A percentile compares a stretch with the other conserved stretches of the same genome.
phyloP scores from a whole-genome alignment of 2,329 filamentous ascomycete species.

The Sporothrix euskadiensis region DNA sequence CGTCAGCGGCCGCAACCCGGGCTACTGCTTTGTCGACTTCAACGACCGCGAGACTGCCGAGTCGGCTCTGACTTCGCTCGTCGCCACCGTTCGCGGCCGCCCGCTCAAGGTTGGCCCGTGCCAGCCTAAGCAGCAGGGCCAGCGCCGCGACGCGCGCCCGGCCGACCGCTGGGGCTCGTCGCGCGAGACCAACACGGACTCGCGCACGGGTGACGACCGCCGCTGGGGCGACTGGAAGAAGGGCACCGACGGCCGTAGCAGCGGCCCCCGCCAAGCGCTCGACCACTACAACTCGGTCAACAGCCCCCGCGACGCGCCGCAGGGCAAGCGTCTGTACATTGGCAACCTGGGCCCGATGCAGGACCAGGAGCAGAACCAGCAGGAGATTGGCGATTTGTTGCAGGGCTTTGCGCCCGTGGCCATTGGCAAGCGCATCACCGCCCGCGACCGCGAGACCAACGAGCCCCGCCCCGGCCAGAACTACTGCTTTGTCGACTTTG shows the following conservation, averaged over 20 bases:
- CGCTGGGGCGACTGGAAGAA: slow-evolving; percentile 50
- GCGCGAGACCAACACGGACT: slow-evolving; percentile 27
- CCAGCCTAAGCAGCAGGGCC: slow-evolving; percentile 50
- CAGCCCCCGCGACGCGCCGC: slow-evolving; percentile 34
- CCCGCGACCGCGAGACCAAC: slow-evolving; percentile 55
- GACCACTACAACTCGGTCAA: slow-evolving; percentile 30
- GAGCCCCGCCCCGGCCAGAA: slow-evolving; percentile 55
- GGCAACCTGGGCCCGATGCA: slow-evolving; percentile 53
- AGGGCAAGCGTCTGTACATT: slow-evolving; percentile 50
- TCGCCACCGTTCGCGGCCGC: slow-evolving; percentile 56
- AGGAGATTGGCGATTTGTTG: slow-evolving; percentile 51
- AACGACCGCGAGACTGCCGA: slow-evolving; percentile 57
- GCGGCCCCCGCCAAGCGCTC: slow-evolving; percentile 34
- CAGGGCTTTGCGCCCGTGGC: slow-evolving; percentile 46
- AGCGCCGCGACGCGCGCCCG: slow-evolving; percentile 26
- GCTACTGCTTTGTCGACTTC: slow-evolving; percentile 75
- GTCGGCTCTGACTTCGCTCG: slow-evolving; percentile 57
- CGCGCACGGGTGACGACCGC: slow-evolving; percentile 32
- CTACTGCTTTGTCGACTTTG: slow-evolving; percentile 67
- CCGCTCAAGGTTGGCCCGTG: slow-evolving; percentile 65
- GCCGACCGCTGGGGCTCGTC: slow-evolving; percentile 30
- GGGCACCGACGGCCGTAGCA: not conserved
- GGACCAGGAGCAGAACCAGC: slow-evolving; percentile 50
- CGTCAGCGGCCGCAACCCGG: slow-evolving; percentile 67
- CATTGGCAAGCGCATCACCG: slow-evolving; percentile 58